These are phyloP conservation scores for Erythrophleum fordii DNA, from an alignment of 306 rosid species.

Conservation along the genomic window DNA sequence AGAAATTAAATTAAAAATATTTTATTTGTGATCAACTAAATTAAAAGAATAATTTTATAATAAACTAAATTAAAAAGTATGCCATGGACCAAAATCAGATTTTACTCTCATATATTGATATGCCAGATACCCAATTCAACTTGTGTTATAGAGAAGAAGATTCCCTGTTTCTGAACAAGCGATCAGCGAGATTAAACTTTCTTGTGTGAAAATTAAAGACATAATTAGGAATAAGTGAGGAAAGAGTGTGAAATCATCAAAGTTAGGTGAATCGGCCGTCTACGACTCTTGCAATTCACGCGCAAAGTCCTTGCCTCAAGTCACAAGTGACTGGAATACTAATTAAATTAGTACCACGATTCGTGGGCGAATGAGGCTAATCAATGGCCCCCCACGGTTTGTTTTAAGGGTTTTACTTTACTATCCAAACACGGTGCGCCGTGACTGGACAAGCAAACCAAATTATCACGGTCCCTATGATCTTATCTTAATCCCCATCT, in stretches of 20 bases:
- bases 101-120: neutral
- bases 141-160: neutral
- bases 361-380: neutral
- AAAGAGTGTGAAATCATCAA: neutral
- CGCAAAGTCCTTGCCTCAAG: neutral
- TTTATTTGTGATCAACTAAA: neutral
- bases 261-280: constrained; percentile 6
- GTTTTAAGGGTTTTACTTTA: neutral
- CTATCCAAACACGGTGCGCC: neutral
- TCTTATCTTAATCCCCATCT: neutral
- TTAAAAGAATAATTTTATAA: too few species aligned
- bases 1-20: too few species aligned
- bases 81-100: neutral
- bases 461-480: too few species aligned
- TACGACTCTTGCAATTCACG: constrained; percentile 8
- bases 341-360: neutral
- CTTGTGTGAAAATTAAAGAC: neutral
- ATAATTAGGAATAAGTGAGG: neutral
- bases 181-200: neutral
- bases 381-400: neutral
- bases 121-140: neutral
- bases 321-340: neutral
- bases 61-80: neutral
- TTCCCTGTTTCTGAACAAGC: neutral
- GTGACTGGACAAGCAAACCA: neutral